Evolutionary conservation across 2,329 filamentous ascomycete species (phyloP), one percentile per base, ranked within the genome.

Genomic region (Corinectria fuckeliana): DNA sequence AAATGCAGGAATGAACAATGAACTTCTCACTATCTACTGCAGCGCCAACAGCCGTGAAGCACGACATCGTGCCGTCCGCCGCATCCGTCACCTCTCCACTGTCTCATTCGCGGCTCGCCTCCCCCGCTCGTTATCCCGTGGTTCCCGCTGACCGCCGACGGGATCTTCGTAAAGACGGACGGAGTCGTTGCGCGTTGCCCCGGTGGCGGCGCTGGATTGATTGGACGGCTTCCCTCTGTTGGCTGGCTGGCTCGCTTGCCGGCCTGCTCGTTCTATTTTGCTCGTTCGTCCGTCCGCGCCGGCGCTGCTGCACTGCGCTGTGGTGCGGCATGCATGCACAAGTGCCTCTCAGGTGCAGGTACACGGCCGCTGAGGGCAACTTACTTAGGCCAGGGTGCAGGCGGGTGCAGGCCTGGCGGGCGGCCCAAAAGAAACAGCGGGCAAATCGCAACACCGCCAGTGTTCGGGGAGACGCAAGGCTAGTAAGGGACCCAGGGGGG

Each of bases 261-360:
- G 20, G 48, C 49, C 56, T 41, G 44, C 45, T 60, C 48, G 48
- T 58, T 57, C 48, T 4, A 5, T 26, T 28, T 32, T 10, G n/a
- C 7, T 36, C 32, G 56, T 57, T 61, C 49, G 52, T 56, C 56
- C 51, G 47, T 58, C 54, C 42, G 56, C 30, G 21, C 32, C 14
- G 32, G 14, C 8, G 49, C 41, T 36, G 32, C 14, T 16, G 32
- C 28, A 30, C 53, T 50, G 47, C 47, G 52, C 53, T 61, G 61
- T 53, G 54, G 60, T 62, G 64, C 56, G 62, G 52, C 58, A 60
- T 59, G 60, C 58, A 61, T 57, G 65, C 64, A 66, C 63, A 65
- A 66, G 66, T 68, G 66, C 48, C 48, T 54, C 58, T 62, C 62
- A 61, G 60, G 66, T 69, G 64, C 64, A 69, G 67, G 67, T 69